These are phyloP conservation scores for Arabidopsis thaliana DNA, from an alignment of 345 rosid species.

Conservation along the genomic window TAIR10.1 NC_003075.7:12618001-12618500, in stretches of 20 bases:
- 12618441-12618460: constrained; percentile 95
- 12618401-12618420: constrained; percentile 33
- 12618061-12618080: neutral
- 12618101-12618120: constrained; percentile 64
- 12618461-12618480: constrained; percentile 97
- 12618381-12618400: constrained; percentile 14
- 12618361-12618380: neutral
- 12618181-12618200: constrained; percentile 72
- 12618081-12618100: constrained; percentile 31
- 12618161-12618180: constrained; percentile 95
- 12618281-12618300: constrained; percentile 74
- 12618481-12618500: constrained; percentile 94
- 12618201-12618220: neutral
- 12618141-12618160: constrained; percentile 90
- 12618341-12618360: constrained; percentile 59
- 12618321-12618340: constrained; percentile 97
- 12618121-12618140: constrained; percentile 92
- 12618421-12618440: constrained; percentile 98
- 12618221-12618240: neutral
- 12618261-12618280: constrained; percentile 12
- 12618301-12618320: constrained; percentile 93
- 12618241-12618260: constrained; percentile 3
- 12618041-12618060: constrained; percentile 52
- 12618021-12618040: constrained; percentile 93
- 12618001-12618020: constrained; percentile 94